phyloP scores from a whole-genome alignment of 2,329 filamentous ascomycete genomes.

The Penicillium sp. region DNA sequence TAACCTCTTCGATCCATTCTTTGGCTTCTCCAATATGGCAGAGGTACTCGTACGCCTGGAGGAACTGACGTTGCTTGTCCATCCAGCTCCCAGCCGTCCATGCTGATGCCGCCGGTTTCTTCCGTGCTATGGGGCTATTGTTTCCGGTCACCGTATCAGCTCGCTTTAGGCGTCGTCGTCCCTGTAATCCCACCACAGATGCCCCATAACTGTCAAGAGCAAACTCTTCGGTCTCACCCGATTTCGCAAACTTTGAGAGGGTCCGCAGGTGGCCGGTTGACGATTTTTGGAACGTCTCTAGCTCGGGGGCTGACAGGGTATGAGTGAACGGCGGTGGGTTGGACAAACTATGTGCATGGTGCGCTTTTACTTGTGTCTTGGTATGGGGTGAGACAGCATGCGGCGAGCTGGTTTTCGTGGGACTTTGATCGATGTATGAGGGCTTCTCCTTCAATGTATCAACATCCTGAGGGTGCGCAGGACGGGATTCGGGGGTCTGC shows the following conservation, averaged over 20 bases:
- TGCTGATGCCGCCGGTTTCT: constrained; percentile 51
- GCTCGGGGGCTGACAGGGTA: too few relatives aligned
- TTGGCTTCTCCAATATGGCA: constrained; percentile 98
- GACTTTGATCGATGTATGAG: too few relatives aligned
- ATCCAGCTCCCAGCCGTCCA: constrained; percentile 92
- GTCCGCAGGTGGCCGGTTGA: constrained; percentile 83
- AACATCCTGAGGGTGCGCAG: too few relatives aligned
- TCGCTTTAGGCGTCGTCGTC: constrained; percentile 72
- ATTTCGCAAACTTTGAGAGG: constrained; percentile 71
- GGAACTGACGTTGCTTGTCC: constrained; percentile 93
- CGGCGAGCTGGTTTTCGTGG: too few relatives aligned
- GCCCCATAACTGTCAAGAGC: constrained; percentile 68
- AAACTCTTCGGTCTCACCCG: constrained; percentile 59
- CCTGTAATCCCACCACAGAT: constrained; percentile 79
- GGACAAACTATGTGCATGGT: too few relatives aligned
- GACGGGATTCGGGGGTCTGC: constrained; percentile 27
- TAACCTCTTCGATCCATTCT: constrained; percentile 94
- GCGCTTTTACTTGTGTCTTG: too few relatives aligned
- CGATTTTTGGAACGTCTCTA: constrained; percentile 75
- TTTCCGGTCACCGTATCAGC: constrained; percentile 48
- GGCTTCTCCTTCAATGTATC: too few relatives aligned
- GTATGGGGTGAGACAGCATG: too few relatives aligned
- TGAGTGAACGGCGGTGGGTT: too few relatives aligned
- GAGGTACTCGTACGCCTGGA: constrained; percentile 95
- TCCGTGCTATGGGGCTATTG: constrained; percentile 37